Percentiles rank a stretch among this genome's conserved stretches.
These are phyloP conservation scores for Lasiosphaeria ovina DNA, from an alignment of 495 filamentous ascomycete genomes.

Conservation along the genomic window DNA sequence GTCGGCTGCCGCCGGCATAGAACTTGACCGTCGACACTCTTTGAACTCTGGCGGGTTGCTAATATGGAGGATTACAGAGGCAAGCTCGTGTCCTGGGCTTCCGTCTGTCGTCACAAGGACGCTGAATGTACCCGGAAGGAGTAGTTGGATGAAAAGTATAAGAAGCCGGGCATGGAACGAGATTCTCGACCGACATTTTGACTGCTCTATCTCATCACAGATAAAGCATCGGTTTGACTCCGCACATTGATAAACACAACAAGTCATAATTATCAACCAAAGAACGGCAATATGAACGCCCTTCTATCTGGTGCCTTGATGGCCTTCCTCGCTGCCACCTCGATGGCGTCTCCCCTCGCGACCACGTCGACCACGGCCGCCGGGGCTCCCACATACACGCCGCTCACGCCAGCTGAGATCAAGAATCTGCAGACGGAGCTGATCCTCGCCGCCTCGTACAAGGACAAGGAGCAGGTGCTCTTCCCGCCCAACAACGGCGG, in stretches of 20 bases:
- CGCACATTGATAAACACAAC: not conserved
- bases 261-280: not conserved
- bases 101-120: not conserved
- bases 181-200: not conserved
- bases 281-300: constrained; percentile 5
- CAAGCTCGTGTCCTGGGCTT: not conserved
- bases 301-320: constrained; percentile 1
- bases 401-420: constrained; percentile 17
- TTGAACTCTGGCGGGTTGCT: not conserved
- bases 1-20: not conserved
- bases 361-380: constrained; percentile 6
- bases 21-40: not conserved
- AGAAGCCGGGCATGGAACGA: not conserved
- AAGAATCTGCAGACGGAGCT: constrained; percentile 17
- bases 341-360: constrained; percentile 9
- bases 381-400: constrained; percentile 13
- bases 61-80: not conserved
- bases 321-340: constrained; percentile 7
- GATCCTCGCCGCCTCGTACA: constrained; percentile 18
- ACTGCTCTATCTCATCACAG: not conserved
- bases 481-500: constrained; percentile 14
- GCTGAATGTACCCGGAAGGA: not conserved
- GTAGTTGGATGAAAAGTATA: not conserved
- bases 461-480: constrained; percentile 19
- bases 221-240: not conserved